Evolutionary conservation across 805 yeast genomes (phyloP).

Genomic region (Metschnikowia matae): DNA sequence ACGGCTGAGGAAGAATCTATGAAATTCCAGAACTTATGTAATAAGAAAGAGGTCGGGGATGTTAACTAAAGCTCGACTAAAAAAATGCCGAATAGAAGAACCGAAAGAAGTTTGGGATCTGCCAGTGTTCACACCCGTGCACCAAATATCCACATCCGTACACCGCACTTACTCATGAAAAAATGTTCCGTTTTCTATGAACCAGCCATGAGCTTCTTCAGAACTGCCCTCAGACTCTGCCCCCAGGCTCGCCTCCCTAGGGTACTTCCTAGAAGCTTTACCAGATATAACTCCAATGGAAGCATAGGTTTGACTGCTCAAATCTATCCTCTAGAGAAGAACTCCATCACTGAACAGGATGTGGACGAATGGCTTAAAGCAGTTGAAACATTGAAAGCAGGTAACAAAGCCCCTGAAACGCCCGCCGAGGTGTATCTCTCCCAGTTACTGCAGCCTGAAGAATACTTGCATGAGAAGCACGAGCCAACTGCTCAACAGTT

Average conservation of each 20-base stretch:
- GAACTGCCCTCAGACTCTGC: slow-evolving; percentile 7
- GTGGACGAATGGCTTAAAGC: slow-evolving; percentile 47
- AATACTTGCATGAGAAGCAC: slow-evolving; percentile 34
- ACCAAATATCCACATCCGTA: neutral
- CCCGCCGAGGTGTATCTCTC: slow-evolving; percentile 36
- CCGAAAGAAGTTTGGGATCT: neutral
- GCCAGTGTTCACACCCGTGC: neutral
- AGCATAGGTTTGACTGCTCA: slow-evolving; percentile 28
- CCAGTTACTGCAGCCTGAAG: slow-evolving; percentile 37
- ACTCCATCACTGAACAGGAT: slow-evolving; percentile 35
- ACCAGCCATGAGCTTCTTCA: slow-evolving; percentile 12
- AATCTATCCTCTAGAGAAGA: slow-evolving; percentile 36
- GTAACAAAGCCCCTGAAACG: slow-evolving; percentile 30
- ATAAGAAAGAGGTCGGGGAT: no score
- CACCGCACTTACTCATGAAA: slow-evolving; percentile 2
- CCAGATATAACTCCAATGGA: slow-evolving; percentile 8
- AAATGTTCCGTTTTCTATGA: slow-evolving; percentile 1
- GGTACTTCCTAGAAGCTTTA: neutral
- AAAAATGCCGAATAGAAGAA: neutral
- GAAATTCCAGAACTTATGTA: neutral
- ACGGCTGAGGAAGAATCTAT: neutral
- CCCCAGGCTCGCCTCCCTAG: slow-evolving; percentile 1
- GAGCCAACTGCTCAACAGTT: slow-evolving; percentile 65
- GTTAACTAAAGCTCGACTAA: neutral
- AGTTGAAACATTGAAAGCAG: slow-evolving; percentile 35